A percentile compares a stretch with the other conserved stretches of the same genome.
These are phyloP conservation scores for Hypocrella siamensis DNA, from an alignment of 2,329 filamentous ascomycete species.

Conservation along the genomic window DNA sequence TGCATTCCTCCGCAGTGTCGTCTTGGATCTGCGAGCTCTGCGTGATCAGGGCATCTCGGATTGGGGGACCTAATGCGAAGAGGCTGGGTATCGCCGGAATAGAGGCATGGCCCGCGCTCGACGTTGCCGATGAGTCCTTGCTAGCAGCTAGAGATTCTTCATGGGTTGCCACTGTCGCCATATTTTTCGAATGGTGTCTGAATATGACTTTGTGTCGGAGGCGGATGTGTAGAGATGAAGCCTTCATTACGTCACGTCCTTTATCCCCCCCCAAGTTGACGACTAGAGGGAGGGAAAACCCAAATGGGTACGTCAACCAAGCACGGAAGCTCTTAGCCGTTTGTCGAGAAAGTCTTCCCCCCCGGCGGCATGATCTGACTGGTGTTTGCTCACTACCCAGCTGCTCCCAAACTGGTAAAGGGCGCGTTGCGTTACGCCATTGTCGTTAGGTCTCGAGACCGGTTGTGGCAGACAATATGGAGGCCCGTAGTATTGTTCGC, in stretches of 20 bases:
- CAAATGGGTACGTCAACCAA: no score
- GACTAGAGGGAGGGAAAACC: no score
- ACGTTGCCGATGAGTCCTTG: background rate
- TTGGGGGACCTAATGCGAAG: conserved; percentile 41
- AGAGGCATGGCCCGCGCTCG: conserved; percentile 6
- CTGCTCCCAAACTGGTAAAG: conserved; percentile 1
- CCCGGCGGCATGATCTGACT: no score
- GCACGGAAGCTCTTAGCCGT: no score
- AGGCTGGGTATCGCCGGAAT: conserved; percentile 30
- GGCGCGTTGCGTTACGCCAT: conserved; percentile 1
- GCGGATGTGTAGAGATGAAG: conserved; percentile 2
- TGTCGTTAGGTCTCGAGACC: background rate
- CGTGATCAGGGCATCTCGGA: conserved; percentile 52
- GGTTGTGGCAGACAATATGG: conserved; percentile 2
- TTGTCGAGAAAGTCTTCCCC: background rate
- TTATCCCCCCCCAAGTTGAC: background rate
- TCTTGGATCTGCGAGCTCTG: conserved; percentile 53
- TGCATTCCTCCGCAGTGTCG: conserved; percentile 49
- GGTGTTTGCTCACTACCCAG: background rate
- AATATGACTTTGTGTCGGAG: conserved; percentile 4
- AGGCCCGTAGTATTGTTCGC: conserved; percentile 4
- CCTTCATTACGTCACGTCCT: conserved; percentile 4
- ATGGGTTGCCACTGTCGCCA: conserved; percentile 2
- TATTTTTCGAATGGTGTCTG: conserved; percentile 3
- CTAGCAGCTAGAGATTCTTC: background rate